Conservation (phyloP, 768 basidiomycete genomes). For the Mycena epipterygia region DNA sequence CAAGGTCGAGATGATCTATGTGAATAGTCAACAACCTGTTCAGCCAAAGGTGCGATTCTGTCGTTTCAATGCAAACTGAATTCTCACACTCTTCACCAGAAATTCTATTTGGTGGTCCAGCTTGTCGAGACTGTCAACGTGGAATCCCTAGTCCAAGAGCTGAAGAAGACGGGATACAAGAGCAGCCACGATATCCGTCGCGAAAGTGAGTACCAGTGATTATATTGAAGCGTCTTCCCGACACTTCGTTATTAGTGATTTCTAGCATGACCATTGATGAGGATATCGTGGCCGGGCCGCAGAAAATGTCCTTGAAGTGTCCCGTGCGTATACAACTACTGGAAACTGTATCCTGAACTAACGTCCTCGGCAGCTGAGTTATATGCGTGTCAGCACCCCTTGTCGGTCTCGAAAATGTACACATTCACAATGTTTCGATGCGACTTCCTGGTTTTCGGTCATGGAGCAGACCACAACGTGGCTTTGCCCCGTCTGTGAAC, state of each 20-base stretch:
- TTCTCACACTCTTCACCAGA: slow-evolving; percentile 58
- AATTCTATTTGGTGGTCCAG: slow-evolving; percentile 89
- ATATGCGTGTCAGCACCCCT: slow-evolving; percentile 86
- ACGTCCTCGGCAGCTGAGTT: slow-evolving; percentile 72
- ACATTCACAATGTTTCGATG: slow-evolving; percentile 97
- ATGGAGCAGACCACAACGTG: slow-evolving; percentile 98
- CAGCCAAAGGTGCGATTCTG: slow-evolving; percentile 72
- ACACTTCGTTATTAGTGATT: slow-evolving; percentile 62
- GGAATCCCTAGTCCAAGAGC: slow-evolving; percentile 73
- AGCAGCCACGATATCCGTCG: slow-evolving; percentile 73
- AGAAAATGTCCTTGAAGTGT: slow-evolving; percentile 93
- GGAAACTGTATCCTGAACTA: background rate
- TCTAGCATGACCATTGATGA: slow-evolving; percentile 79
- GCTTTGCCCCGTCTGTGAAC: slow-evolving; percentile 95
- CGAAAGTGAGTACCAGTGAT: slow-evolving; percentile 65
- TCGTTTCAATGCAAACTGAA: background rate
- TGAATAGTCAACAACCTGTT: slow-evolving; percentile 86
- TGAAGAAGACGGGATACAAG: slow-evolving; percentile 77
- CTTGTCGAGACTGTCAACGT: slow-evolving; percentile 86
- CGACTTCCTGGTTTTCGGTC: slow-evolving; percentile 91
- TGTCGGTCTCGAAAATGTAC: slow-evolving; percentile 90
- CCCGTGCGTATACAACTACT: slow-evolving; percentile 72
- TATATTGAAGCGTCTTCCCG: slow-evolving; percentile 15
- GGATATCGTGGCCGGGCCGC: slow-evolving; percentile 91
- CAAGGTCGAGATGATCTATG: slow-evolving; percentile 89